phyloP scores from a whole-genome alignment of 176 grass and related monocot genomes.

The Eleusine coracana region DNA sequence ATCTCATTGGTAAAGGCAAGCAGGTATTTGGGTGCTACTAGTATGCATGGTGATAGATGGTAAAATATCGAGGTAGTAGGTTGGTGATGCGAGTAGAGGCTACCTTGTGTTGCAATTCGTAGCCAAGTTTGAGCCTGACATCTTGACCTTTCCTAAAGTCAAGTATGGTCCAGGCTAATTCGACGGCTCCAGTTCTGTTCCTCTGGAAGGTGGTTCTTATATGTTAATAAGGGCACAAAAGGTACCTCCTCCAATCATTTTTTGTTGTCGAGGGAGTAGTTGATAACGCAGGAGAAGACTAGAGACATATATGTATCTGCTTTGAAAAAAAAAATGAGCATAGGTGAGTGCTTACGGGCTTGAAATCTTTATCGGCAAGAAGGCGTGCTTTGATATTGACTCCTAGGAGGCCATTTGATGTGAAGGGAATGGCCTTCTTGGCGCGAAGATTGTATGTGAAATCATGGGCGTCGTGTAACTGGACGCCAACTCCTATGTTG shows the following conservation, averaged over 20 bases:
- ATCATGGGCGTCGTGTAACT: constrained; percentile 47
- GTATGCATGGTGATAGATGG: neutral
- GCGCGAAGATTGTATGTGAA: constrained; percentile 61
- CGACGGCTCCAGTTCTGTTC: constrained; percentile 51
- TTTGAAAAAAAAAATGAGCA: neutral
- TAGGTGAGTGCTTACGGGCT: constrained; percentile 46
- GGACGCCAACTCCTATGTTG: constrained; percentile 64
- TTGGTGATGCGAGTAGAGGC: neutral
- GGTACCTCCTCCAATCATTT: no score
- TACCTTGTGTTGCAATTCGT: constrained; percentile 69
- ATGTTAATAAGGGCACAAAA: neutral
- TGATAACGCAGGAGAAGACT: neutral
- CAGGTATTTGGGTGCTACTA: neutral
- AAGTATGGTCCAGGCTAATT: constrained; percentile 79
- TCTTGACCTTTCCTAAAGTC: constrained; percentile 81
- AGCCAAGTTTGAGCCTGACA: constrained; percentile 87
- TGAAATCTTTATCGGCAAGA: constrained; percentile 59
- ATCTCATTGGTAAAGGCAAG: constrained; percentile 8
- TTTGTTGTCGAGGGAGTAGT: no score
- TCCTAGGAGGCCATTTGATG: constrained; percentile 41
- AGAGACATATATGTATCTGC: neutral
- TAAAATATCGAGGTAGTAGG: neutral
- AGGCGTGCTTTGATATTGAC: constrained; percentile 69
- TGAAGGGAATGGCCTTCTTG: constrained; percentile 67
- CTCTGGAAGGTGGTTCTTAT: constrained; percentile 35